Percentiles rank a stretch among this genome's conserved stretches.
Conservation (phyloP, 345 rosid species). For the Acer negundo region DNA sequence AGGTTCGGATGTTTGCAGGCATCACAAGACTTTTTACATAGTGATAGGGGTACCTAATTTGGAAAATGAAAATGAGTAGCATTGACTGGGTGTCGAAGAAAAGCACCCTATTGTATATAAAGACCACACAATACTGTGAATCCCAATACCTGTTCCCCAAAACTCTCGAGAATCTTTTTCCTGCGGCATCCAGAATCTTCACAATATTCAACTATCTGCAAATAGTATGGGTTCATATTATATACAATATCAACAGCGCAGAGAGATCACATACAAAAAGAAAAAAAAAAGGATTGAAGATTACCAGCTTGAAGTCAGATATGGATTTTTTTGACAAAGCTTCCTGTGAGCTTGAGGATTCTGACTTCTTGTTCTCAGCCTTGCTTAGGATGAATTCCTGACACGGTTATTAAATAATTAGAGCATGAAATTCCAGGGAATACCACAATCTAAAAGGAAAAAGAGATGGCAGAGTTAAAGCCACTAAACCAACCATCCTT, state of each 20-base stretch:
- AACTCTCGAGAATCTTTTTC: constrained; percentile 82
- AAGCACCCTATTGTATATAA: not conserved
- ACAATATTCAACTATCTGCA: constrained; percentile 86
- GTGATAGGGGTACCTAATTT: constrained; percentile 56
- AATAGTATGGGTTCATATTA: constrained; percentile 15
- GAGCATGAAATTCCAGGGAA: constrained; percentile 13
- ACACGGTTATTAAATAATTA: constrained; percentile 24
- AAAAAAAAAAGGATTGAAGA: constrained; percentile 16
- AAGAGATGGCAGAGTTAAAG: not conserved
- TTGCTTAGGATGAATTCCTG: constrained; percentile 86
- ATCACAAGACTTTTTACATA: constrained; percentile 81
- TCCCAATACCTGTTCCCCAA: constrained; percentile 82
- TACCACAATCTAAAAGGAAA: constrained; percentile 16
- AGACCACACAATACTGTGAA: constrained; percentile 10
- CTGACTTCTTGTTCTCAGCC: constrained; percentile 60
- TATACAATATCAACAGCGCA: constrained; percentile 19
- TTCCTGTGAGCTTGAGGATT: constrained; percentile 50
- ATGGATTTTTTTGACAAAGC: constrained; percentile 52
- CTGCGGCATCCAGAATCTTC: constrained; percentile 94
- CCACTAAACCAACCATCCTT: constrained; percentile 62
- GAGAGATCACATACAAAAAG: constrained; percentile 2
- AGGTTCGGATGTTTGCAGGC: constrained; percentile 81
- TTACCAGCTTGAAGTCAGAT: constrained; percentile 75
- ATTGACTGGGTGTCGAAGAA: constrained; percentile 12
- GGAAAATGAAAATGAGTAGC: constrained; percentile 6